Evolutionary conservation across 495 filamentous ascomycete genomes (phyloP).

Genomic region (Aspergillus steynii): DNA sequence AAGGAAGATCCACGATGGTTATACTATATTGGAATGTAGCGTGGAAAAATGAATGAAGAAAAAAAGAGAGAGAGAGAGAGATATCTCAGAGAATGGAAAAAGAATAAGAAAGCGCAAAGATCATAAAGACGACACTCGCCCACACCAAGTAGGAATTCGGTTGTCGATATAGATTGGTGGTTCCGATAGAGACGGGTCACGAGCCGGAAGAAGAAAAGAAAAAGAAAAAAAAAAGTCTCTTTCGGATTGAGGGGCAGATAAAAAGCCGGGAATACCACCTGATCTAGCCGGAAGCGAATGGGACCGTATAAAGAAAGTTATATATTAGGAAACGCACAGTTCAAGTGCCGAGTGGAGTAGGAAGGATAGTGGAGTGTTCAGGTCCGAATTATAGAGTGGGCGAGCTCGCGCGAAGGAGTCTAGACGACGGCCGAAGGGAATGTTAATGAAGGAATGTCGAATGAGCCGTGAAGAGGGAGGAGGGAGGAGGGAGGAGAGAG

Average conservation of each 20-base stretch:
- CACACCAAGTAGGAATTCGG: slow-evolving; percentile 31
- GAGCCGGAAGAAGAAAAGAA: slow-evolving; percentile 1
- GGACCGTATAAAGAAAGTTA: slow-evolving; percentile 19
- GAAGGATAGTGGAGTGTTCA: slow-evolving; percentile 26
- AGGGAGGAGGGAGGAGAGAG: slow-evolving; percentile 20
- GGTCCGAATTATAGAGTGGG: slow-evolving; percentile 48
- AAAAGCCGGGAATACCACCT: slow-evolving; percentile 7
- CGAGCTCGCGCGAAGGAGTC: slow-evolving; percentile 53
- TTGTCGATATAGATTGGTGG: slow-evolving; percentile 5
- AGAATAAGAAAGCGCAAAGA: slow-evolving; percentile 31
- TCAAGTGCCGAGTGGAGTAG: slow-evolving; percentile 16
- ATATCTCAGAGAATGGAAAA: slow-evolving; percentile 20
- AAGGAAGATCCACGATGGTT: slow-evolving; percentile 31
- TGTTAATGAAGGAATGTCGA: slow-evolving; percentile 30
- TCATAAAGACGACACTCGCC: slow-evolving; percentile 50
- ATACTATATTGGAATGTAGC: slow-evolving; percentile 32
- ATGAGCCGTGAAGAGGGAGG: slow-evolving; percentile 10
- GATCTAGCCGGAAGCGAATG: slow-evolving; percentile 10
- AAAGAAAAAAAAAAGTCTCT: not conserved
- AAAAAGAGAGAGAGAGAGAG: slow-evolving; percentile 29
- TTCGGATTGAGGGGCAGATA: slow-evolving; percentile 1
- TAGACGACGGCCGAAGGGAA: slow-evolving; percentile 48
- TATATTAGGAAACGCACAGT: slow-evolving; percentile 30
- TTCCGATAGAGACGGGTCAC: not conserved
- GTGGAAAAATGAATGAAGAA: slow-evolving; percentile 19